Percentiles rank a stretch among this genome's conserved stretches.
Evolutionary conservation across 805 yeast species (phyloP).

Genomic region (Schwanniomyces sp.): DNA sequence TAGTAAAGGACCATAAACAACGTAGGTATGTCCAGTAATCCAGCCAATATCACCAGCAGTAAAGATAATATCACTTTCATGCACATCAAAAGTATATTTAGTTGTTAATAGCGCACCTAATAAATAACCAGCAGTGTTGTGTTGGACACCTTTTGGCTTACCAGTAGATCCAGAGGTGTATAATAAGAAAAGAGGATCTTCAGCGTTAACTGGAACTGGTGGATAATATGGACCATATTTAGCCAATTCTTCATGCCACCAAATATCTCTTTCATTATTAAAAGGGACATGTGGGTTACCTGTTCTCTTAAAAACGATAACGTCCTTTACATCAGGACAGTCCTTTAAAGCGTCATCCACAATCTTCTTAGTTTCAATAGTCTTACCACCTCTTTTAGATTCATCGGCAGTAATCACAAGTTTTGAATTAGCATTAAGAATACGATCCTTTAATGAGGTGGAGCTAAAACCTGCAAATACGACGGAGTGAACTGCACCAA

Average conservation of each 20-base stretch:
- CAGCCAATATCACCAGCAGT: conserved; percentile 99
- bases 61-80: conserved; percentile 81
- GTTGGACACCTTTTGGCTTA: conserved; percentile 97
- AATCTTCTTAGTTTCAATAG: conserved; percentile 86
- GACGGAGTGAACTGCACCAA: conserved; percentile 96
- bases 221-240: conserved; percentile 85
- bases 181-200: conserved; percentile 92
- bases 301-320: conserved; percentile 86
- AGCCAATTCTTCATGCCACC: conserved; percentile 91
- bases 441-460: conserved; percentile 88
- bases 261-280: conserved; percentile 78
- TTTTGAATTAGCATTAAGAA: conserved; percentile 80
- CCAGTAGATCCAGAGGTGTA: conserved; percentile 99
- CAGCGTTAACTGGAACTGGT: conserved; percentile 83
- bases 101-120: conserved; percentile 91
- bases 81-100: conserved; percentile 90
- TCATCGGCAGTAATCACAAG: conserved; percentile 94
- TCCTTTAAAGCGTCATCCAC: conserved; percentile 89
- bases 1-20: conserved; percentile 87
- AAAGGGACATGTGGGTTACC: conserved; percentile 72
- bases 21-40: conserved; percentile 98
- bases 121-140: conserved; percentile 91
- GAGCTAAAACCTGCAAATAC: conserved; percentile 96
- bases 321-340: conserved; percentile 75
- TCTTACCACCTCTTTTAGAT: conserved; percentile 93